Evolutionary conservation across 2,329 filamentous ascomycete species (phyloP), one percentile per base, ranked within the genome.

Genomic region (Ophiostoma australiae): DNA sequence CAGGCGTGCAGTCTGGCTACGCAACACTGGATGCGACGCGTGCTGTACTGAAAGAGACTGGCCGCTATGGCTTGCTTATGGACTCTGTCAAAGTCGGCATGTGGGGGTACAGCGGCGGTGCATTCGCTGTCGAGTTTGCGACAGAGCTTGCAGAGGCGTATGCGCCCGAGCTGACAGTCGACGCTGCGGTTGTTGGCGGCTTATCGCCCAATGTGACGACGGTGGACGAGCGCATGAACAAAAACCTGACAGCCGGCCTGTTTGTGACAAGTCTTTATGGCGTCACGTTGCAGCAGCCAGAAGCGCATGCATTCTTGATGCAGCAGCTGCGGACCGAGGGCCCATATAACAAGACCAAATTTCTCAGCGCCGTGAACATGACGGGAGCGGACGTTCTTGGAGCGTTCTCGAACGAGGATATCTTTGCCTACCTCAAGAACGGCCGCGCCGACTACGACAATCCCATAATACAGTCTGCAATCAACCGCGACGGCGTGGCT

Each of bases 21-120:
- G 23, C 23, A 8, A 58, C 52, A 58, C 52, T 58, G 15, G 52
- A 58, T 27, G 52, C 52, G 0, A 58, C 52, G n/a, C 52, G 52
- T 11, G 52, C 52, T 15, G 52, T 58, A 4, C 52, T 58, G 10
- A 58, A 58, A 15, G 52, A 27, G 23, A 15, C 52, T 82, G 70
- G 69, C 4, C 63, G 23, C 8, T 63, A 71, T 7, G 71, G 71
- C 20, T 31, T 72, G 17, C 52, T 15, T 1, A 73, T 74, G 23
- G 70, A 74, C 20, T 74, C 77, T 6, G 78, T 82, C 0, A 78
- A 74, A 5, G 76, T 82, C 52, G 79, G 80, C 1, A 76, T 86
- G 69, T 87, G 84, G 84, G 84, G 84, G 2, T 86, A 85, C 74
- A 84, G 81, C 4, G 84, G 84, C 7, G 84, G 84, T 23, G 79